Percentiles rank a stretch among this genome's conserved stretches.
Evolutionary conservation across 306 rosid genomes (phyloP).

Genomic region (Rubus parviflorus): DNA sequence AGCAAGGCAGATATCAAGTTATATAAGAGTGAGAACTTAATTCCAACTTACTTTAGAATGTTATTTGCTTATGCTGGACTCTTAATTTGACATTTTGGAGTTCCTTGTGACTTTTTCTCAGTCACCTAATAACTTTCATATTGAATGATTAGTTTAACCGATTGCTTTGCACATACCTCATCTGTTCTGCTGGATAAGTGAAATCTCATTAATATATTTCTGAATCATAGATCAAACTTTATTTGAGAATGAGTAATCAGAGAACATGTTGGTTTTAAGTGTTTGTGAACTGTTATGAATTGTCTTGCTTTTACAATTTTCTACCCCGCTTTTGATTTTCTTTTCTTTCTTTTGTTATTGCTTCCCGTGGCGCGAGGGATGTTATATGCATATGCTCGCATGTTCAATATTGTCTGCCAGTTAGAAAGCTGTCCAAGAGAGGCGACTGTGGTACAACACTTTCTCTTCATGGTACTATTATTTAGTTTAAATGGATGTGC

Average conservation of each 20-base stretch:
- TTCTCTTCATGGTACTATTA: neutral
- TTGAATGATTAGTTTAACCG: slow-evolving; percentile 1
- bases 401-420: neutral
- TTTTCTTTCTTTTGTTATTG: slow-evolving; percentile 31
- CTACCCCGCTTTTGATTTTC: slow-evolving; percentile 34
- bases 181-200: neutral
- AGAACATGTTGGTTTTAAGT: neutral
- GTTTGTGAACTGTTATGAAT: slow-evolving; percentile 19
- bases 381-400: slow-evolving; percentile 30
- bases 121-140: neutral
- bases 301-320: slow-evolving; percentile 13
- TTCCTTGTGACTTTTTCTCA: neutral
- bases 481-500: neutral
- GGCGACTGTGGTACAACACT: neutral
- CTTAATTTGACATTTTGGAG: neutral
- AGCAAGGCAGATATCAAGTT: slow-evolving; percentile 84
- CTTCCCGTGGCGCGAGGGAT: slow-evolving; percentile 30
- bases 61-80: neutral
- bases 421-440: slow-evolving; percentile 27
- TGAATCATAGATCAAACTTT: neutral
- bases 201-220: neutral
- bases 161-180: neutral
- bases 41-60: slow-evolving; percentile 14
- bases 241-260: neutral
- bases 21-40: slow-evolving; percentile 55